A percentile compares a stretch with the other conserved stretches of the same genome.
These are phyloP conservation scores for Wickerhamiella slavikovae DNA, from an alignment of 805 yeast genomes.

Conservation along the genomic window DNA sequence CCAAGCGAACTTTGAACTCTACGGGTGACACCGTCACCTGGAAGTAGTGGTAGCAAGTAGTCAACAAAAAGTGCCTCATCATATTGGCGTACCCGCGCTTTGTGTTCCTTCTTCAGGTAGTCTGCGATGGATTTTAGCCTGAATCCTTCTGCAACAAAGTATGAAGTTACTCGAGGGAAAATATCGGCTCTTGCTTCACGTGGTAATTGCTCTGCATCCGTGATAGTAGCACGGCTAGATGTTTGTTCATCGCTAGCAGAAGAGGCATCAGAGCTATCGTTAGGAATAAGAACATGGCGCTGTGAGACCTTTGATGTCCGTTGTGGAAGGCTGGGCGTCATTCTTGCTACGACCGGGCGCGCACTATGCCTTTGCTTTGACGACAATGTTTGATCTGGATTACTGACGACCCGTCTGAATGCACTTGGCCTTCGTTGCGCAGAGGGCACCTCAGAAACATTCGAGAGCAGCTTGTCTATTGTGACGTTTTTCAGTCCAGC, in stretches of 20 bases:
- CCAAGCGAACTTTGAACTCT: constrained; percentile 18
- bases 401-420: constrained; percentile 1
- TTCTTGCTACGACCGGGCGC: constrained; percentile 7
- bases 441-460: constrained; percentile 74
- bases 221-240: neutral
- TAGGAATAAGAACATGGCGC: constrained; percentile 49
- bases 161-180: constrained; percentile 76
- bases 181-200: constrained; percentile 31
- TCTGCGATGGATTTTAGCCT: constrained; percentile 39
- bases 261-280: too few species aligned
- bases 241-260: too few species aligned
- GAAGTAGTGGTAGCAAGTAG: constrained; percentile 65
- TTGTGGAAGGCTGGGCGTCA: constrained; percentile 15
- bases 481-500: constrained; percentile 64
- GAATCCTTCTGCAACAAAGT: constrained; percentile 70
- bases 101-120: constrained; percentile 50
- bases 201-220: constrained; percentile 19
- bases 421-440: constrained; percentile 27
- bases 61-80: constrained; percentile 91
- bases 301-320: constrained; percentile 77
- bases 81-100: constrained; percentile 67
- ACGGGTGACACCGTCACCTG: constrained; percentile 32
- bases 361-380: neutral
- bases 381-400: neutral
- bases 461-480: constrained; percentile 56